Evolutionary conservation across 1,284 basidiomycete genomes (phyloP), one percentile per base, ranked within the genome.

Genomic region (Boletus mariae): DNA sequence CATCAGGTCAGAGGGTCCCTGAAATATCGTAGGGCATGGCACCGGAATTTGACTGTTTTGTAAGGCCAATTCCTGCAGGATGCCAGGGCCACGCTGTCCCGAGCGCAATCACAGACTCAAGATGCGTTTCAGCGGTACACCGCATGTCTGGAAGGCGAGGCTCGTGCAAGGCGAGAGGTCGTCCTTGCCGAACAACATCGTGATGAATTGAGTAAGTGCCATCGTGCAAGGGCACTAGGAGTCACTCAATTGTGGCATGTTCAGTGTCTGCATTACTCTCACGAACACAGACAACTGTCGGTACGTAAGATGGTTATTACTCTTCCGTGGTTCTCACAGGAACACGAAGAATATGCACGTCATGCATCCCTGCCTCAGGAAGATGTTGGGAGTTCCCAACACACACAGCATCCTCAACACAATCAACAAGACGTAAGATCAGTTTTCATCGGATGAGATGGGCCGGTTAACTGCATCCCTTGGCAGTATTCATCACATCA

Each of bases 41-140:
- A 43, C 49, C 55, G 31, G 45, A 45, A 41, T 47, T 49, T 61
- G 54, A 56, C 52, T 38, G 44, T 54, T 34, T 25, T 42, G 44
- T 40, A 60, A 79, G 77, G 70, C 26, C 69, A 71, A 50, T 67
- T 66, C 34, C 65, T 79, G 29, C 71, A 71, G 55, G 70, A 71
- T 49, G 72, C 77, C 15, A 71, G 77, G 28, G 59, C 60, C 7
- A 66, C 72, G 10, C 61, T 78, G 42, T 63, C 76, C 35, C 78
- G 83, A 41, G 83, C 84, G 23, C 84, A 85, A 61, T 81, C 84
- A 59, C 83, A 85, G 37, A 83, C 84, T 0, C 83, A 87, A 60
- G 87, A 89, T 44, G 78, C 85, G 2, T 87, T 87, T 63, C 74
- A 80, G 60, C 72, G 79, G 53, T 90, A 90, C 62, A 87, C 80